A percentile compares a stretch with the other conserved stretches of the same genome.
phyloP scores from a whole-genome alignment of 495 filamentous ascomycete species.

The Podospora comata region DNA sequence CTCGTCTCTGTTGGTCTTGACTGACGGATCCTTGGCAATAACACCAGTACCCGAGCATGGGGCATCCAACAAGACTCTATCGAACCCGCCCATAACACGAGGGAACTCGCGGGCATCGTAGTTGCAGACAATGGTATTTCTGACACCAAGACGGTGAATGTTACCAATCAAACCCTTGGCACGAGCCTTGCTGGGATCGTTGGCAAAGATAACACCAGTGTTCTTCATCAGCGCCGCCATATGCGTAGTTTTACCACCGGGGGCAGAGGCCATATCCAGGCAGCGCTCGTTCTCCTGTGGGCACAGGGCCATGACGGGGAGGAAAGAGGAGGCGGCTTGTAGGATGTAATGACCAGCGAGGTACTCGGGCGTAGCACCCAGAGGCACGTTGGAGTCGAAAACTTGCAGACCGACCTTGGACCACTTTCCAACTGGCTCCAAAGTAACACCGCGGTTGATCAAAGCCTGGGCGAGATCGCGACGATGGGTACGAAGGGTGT shows the following conservation, averaged over 20 bases:
- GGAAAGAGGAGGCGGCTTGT: constrained; percentile 93
- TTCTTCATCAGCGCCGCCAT: constrained; percentile 98
- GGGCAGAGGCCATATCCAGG: constrained; percentile 90
- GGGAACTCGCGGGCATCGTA: constrained; percentile 92
- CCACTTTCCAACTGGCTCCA: constrained; percentile 98
- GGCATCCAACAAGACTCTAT: constrained; percentile 49
- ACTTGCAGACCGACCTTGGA: constrained; percentile 95
- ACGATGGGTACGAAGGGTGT: constrained; percentile 89
- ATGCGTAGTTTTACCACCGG: constrained; percentile 96
- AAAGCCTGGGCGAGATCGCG: constrained; percentile 88
- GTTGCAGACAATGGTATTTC: constrained; percentile 92
- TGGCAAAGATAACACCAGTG: constrained; percentile 92
- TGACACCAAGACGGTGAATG: constrained; percentile 88
- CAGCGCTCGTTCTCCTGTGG: constrained; percentile 90
- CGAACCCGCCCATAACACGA: constrained; percentile 90
- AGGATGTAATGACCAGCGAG: constrained; percentile 96
- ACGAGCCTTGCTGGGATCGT: constrained; percentile 90
- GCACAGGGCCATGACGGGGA: constrained; percentile 94
- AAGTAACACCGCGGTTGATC: constrained; percentile 93
- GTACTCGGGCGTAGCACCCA: constrained; percentile 98
- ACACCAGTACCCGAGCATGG: constrained; percentile 60
- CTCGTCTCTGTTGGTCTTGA: constrained; percentile 97
- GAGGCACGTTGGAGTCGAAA: constrained; percentile 87
- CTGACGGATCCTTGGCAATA: constrained; percentile 88
- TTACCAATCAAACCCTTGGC: constrained; percentile 97